Conservation (phyloP, 1,139 yeast species). For the Arxiozyma heterogenica region DNA sequence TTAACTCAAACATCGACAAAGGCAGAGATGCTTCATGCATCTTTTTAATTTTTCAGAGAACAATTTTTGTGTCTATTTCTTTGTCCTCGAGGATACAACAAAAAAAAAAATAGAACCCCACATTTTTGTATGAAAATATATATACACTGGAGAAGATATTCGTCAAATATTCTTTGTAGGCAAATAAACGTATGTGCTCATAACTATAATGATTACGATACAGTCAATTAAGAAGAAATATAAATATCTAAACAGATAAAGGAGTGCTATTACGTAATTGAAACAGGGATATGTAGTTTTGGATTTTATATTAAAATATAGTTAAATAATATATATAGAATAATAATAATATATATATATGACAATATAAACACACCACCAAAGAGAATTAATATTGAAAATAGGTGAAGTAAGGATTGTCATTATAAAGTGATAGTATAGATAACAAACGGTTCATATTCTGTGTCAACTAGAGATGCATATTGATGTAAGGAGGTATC, state of each 20-base stretch:
- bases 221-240: too few relatives aligned
- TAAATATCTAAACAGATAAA: not conserved
- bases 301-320: too few relatives aligned
- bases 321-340: too few relatives aligned
- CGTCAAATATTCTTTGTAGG: not conserved
- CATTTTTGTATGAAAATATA: not conserved
- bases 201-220: not conserved
- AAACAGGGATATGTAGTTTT: not conserved
- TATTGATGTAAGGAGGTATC: conserved; percentile 69
- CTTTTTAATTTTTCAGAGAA: too few relatives aligned
- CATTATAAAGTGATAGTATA: conserved; percentile 41
- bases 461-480: conserved; percentile 85
- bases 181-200: not conserved
- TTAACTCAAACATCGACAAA: not conserved
- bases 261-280: not conserved
- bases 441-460: conserved; percentile 90
- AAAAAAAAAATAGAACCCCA: too few relatives aligned
- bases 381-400: not conserved
- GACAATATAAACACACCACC: not conserved
- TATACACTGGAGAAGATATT: not conserved
- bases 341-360: not conserved
- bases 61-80: not conserved
- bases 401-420: not conserved
- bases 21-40: not conserved
- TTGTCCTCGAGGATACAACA: not conserved